phyloP scores from a whole-genome alignment of 192 early-diverging fungal genomes.

The Podila clonocystis region DNA sequence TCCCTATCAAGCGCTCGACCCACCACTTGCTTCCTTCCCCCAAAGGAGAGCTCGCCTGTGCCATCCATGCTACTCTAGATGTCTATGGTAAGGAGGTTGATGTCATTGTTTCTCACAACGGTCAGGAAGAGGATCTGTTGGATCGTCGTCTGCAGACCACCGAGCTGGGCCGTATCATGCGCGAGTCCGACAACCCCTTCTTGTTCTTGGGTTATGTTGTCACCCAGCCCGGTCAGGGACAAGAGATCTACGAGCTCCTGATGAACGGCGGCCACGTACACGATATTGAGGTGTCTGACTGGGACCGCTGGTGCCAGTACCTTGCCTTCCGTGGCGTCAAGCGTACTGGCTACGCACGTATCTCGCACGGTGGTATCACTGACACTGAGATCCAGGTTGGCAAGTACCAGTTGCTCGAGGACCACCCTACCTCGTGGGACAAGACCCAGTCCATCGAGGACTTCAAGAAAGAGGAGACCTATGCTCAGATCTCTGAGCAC shows the following conservation, averaged over 20 bases:
- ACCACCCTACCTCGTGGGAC: slow-evolving; percentile 39
- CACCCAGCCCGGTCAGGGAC: slow-evolving; percentile 69
- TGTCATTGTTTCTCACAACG: slow-evolving; percentile 86
- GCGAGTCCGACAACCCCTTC: slow-evolving; percentile 77
- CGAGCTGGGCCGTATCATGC: slow-evolving; percentile 81
- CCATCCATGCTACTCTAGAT: slow-evolving; percentile 88
- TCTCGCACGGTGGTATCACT: slow-evolving; percentile 82
- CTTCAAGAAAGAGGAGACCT: slow-evolving; percentile 61
- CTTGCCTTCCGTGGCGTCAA: slow-evolving; percentile 81
- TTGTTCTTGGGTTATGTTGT: slow-evolving; percentile 87
- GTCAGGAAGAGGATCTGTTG: slow-evolving; percentile 80
- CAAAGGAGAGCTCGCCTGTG: slow-evolving; percentile 83
- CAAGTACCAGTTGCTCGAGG: slow-evolving; percentile 73
- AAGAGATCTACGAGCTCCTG: slow-evolving; percentile 68
- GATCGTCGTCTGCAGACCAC: slow-evolving; percentile 82
- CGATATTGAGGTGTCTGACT: slow-evolving; percentile 81
- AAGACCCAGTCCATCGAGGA: slow-evolving; percentile 30
- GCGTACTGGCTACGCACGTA: slow-evolving; percentile 77
- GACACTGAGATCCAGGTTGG: slow-evolving; percentile 87
- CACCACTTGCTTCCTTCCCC: slow-evolving; percentile 86
- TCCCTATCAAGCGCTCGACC: slow-evolving; percentile 77
- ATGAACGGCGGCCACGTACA: slow-evolving; percentile 73
- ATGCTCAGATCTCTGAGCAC: slow-evolving; percentile 65
- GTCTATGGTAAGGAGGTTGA: slow-evolving; percentile 82
- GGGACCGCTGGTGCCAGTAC: slow-evolving; percentile 88